Evolutionary conservation across 108 stramenopile genomes (phyloP), one percentile per base, ranked within the genome.

Genomic region (Nitzschia inconspicua): DNA sequence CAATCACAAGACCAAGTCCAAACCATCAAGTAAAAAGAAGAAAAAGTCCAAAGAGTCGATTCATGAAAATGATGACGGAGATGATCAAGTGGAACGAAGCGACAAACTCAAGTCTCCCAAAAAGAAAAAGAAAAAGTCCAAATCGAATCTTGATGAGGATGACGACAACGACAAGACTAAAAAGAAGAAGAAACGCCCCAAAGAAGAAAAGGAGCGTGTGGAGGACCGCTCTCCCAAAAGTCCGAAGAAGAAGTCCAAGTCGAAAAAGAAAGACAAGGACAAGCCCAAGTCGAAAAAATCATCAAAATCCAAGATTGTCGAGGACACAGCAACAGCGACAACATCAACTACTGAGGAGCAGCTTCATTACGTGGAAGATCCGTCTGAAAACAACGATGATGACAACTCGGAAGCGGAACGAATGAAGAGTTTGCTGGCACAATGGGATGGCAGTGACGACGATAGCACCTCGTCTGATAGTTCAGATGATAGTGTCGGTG

Each of bases 401-500:
- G 57, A 58, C n/a, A 43, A 43, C 4, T 58, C 57, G 8, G 57
- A 43, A 26, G 57, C 43, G 5, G 43, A 29, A 4, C 43, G 30
- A 29, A 58, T 58, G 57, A 58, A 58, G 25, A 43, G 44, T 18
- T 23, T 58, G 3, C 57, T 58, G 9, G 43, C 43, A 29, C 57
- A 58, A 28, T 58, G 57, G 57, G 66, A 59, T 22, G 57, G 59
- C 28, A 20, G 22, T 5, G 20, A 26, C 37, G 47, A 48, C 11
- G 28, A 31, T 24, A 22, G 19, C n/a, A 30, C n/a, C 23, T 13
- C 13, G 16, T 48, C 47, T n/a, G 52, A 53, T n/a, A 24, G 22
- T 16, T 20, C 18, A 13, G 47, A 49, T 16, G 60, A 62, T 2
- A n/a, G n/a, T n/a, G n/a, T n/a, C n/a, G n/a, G n/a, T n/a, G 57